phyloP scores from a whole-genome alignment of 805 yeast genomes.

The Spathaspora boniae region DNA sequence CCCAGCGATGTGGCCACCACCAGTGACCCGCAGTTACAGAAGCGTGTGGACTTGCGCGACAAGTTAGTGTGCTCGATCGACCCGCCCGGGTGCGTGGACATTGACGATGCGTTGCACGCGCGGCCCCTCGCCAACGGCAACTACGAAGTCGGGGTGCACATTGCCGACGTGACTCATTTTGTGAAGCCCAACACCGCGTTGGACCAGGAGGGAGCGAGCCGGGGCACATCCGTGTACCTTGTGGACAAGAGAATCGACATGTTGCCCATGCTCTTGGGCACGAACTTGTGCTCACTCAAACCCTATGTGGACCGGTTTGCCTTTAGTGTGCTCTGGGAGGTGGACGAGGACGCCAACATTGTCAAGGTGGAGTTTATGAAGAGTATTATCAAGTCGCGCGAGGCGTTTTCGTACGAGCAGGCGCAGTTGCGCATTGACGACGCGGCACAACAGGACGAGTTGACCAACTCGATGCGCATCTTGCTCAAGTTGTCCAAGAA shows the following conservation, averaged over 20 bases:
- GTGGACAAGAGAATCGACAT: conserved; percentile 98
- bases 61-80: conserved; percentile 91
- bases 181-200: conserved; percentile 90
- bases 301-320: conserved; percentile 96
- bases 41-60: conserved; percentile 84
- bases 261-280: conserved; percentile 93
- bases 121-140: conserved; percentile 81
- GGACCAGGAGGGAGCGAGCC: conserved; percentile 92
- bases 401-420: conserved; percentile 90
- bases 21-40: conserved; percentile 51
- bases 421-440: conserved; percentile 95
- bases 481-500: conserved; percentile 76
- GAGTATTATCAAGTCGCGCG: conserved; percentile 85
- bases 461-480: conserved; percentile 86
- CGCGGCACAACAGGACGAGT: conserved; percentile 64
- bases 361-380: conserved; percentile 76
- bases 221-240: conserved; percentile 95
- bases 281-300: conserved; percentile 90
- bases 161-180: conserved; percentile 97
- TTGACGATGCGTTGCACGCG: conserved; percentile 95
- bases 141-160: conserved; percentile 96
- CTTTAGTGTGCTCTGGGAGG: conserved; percentile 93
- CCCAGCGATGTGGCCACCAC: conserved; percentile 59
- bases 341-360: conserved; percentile 82
- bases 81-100: conserved; percentile 98